Percentiles rank a stretch among this genome's conserved stretches.
These are phyloP conservation scores for Raffaelea albimanens DNA, from an alignment of 2,329 filamentous ascomycete species.

Conservation along the genomic window DNA sequence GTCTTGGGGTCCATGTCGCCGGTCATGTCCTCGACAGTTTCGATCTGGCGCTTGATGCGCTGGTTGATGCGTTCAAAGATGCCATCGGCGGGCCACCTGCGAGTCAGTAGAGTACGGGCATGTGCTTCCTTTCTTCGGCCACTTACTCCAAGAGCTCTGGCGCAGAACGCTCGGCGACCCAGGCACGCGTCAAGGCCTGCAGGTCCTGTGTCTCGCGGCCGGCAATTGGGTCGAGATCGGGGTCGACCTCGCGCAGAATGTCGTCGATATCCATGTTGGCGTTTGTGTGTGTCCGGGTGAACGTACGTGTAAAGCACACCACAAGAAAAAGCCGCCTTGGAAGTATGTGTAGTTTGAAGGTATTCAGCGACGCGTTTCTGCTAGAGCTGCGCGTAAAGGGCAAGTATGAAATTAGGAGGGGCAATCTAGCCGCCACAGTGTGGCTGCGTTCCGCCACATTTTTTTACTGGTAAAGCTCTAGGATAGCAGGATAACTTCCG, in stretches of 20 bases:
- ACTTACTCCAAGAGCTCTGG: slow-evolving; percentile 77
- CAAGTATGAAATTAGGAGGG: not conserved
- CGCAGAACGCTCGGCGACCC: slow-evolving; percentile 84
- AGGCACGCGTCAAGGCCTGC: slow-evolving; percentile 80
- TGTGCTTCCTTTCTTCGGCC: not conserved
- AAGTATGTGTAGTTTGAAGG: no score
- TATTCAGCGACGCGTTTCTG: not conserved
- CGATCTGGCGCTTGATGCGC: slow-evolving; percentile 33
- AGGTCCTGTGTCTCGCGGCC: slow-evolving; percentile 59
- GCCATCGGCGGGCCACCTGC: slow-evolving; percentile 55
- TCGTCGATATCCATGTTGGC: slow-evolving; percentile 66
- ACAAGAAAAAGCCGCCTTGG: no score
- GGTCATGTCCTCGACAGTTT: slow-evolving; percentile 47
- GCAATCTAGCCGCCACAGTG: not conserved
- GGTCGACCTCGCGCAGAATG: slow-evolving; percentile 66
- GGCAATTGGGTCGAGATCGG: slow-evolving; percentile 41
- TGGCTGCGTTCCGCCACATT: not conserved
- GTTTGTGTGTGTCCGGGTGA: not conserved
- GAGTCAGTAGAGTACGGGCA: slow-evolving; percentile 1
- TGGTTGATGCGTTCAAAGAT: slow-evolving; percentile 77
- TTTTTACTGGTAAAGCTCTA: no score
- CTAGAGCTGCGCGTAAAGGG: not conserved
- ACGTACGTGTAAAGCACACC: not conserved
- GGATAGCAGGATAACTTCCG: no score
- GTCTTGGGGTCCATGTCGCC: slow-evolving; percentile 80